Evolutionary conservation across 2,329 filamentous ascomycete species (phyloP), one percentile per base, ranked within the genome.

Genomic region (Gnomoniopsis smithogilvyi): DNA sequence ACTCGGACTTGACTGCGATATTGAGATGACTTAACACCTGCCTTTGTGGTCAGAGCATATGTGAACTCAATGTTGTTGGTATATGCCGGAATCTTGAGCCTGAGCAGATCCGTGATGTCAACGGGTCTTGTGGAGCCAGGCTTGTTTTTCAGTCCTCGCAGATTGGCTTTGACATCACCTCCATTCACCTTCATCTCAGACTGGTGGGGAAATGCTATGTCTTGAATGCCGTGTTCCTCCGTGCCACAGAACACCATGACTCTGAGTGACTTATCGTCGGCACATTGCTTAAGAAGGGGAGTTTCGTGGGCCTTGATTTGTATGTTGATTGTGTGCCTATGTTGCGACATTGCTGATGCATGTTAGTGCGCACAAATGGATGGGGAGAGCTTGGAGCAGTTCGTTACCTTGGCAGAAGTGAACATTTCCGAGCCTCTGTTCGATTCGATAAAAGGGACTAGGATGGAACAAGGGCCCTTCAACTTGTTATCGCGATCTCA

Each of bases 81-180:
- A 69, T 94, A 96, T 47, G 81, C 80, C 19, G 80, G 69, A 12
- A 86, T 83, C 63, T 84, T 87, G 33, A 91, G 83, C 19, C 88
- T 85, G 49, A 98, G 78, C 61, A 85, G 82, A 64, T 83, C 79
- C 8, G 95, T 99, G 62, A 99, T 89, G 74, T 99, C 95, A 50
- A 91, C 92, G 8, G 95, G 95, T 67, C 92, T 87, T 45, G 95
- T 99, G 48, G 95, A 96, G 22, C 95, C 95, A 7, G 94, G 91
- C 72, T 95, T 96, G 72, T 96, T 97, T 75, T 99, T 99, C 62
- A 99, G 75, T 4, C 95, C 95, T 65, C 95, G 90, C 65, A 96
- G 81, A 71, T 98, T 99, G n/a, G 90, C 89, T 73, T 94, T 95
- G 65, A 97, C 83, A 59, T 97, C 92, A 36, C 89, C 89, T 11